A percentile compares a stretch with the other conserved stretches of the same genome.
These are phyloP conservation scores for Aspergillus diversus DNA, from an alignment of 495 filamentous ascomycete species.

Conservation along the genomic window DNA sequence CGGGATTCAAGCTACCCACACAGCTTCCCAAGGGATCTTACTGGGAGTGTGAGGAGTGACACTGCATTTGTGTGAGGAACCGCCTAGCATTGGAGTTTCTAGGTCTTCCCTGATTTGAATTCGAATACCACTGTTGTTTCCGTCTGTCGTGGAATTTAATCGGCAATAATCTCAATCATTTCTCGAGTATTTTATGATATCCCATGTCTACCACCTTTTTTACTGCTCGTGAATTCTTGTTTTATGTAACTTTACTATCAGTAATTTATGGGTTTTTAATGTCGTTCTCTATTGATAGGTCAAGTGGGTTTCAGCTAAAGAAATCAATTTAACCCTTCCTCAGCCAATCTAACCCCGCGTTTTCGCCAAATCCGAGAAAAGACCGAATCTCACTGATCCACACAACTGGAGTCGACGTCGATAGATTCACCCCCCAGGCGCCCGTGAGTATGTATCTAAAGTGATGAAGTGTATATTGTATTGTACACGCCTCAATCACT, in stretches of 20 bases:
- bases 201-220: not conserved
- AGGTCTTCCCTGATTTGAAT: constrained; percentile 4
- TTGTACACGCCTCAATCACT: no score
- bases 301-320: not conserved
- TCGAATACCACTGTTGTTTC: constrained; percentile 14
- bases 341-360: no score
- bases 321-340: not conserved
- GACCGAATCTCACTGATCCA: no score
- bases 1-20: constrained; percentile 11
- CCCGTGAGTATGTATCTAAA: no score
- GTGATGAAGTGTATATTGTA: no score
- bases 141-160: not conserved
- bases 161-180: not conserved
- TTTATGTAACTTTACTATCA: not conserved
- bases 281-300: not conserved
- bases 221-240: not conserved
- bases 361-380: no score
- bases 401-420: no score
- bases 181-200: constrained; percentile 11
- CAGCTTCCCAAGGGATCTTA: constrained; percentile 15
- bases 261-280: not conserved
- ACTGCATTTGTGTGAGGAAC: constrained; percentile 20
- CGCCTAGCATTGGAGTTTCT: not conserved
- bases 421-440: no score
- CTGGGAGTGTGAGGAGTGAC: constrained; percentile 22